Conservation (phyloP, 2,329 filamentous ascomycete genomes). For the Fusarium avenaceum region DNA sequence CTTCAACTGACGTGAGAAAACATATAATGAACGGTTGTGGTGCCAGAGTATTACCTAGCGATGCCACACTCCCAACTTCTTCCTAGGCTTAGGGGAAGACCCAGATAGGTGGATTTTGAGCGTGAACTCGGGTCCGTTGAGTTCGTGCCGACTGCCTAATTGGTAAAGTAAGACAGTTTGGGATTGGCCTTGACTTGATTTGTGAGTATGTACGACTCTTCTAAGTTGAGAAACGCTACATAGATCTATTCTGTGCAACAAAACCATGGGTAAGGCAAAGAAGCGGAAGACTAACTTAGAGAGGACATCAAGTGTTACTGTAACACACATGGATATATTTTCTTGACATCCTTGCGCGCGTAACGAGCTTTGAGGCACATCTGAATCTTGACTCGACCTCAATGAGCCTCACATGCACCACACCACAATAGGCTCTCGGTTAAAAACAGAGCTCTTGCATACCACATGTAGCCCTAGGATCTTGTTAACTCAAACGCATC, state of each 20-base stretch:
- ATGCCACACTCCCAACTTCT: not conserved
- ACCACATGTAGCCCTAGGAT: not conserved
- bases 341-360: constrained; percentile 9
- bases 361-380: constrained; percentile 10
- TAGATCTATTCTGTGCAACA: constrained; percentile 23
- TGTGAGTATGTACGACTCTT: constrained; percentile 8
- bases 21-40: not conserved
- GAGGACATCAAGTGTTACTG: constrained; percentile 3
- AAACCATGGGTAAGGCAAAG: constrained; percentile 4
- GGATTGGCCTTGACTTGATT: constrained; percentile 8
- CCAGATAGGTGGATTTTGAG: not conserved
- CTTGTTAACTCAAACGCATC: not conserved
- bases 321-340: constrained; percentile 10
- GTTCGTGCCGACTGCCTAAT: constrained; percentile 32
- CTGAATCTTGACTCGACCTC: not conserved
- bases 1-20: not conserved
- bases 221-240: constrained; percentile 1
- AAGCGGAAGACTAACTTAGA: constrained; percentile 6
- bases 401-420: not conserved
- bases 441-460: not conserved
- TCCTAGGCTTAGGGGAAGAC: constrained; percentile 4
- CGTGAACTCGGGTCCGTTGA: not conserved
- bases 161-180: constrained; percentile 34
- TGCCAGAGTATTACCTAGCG: no score
- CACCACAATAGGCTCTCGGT: not conserved